Conservation (phyloP, 306 rosid genomes). For the Sophora flavescens region DNA sequence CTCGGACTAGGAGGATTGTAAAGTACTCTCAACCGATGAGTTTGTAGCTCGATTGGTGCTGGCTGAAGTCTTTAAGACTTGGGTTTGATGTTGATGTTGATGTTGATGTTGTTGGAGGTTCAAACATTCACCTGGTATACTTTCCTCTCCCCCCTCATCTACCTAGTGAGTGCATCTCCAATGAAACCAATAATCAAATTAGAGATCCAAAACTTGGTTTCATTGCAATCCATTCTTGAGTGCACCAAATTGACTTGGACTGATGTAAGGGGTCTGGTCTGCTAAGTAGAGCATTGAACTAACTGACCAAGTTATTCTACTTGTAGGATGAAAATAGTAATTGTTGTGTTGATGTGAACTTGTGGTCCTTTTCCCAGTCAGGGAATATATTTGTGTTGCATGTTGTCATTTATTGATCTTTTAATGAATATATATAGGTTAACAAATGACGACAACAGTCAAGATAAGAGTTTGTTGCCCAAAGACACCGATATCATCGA, state of each 20-base stretch:
- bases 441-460: slow-evolving; percentile 65
- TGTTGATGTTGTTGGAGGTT: not conserved
- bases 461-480: slow-evolving; percentile 63
- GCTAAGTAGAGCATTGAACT: not conserved
- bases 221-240: not conserved
- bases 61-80: too few species aligned
- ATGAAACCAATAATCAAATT: too few species aligned
- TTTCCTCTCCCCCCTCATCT: not conserved
- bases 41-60: not conserved
- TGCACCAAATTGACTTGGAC: not conserved
- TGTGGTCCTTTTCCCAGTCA: not conserved
- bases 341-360: not conserved
- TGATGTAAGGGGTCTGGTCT: not conserved
- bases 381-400: slow-evolving; percentile 19
- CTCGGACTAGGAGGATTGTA: not conserved
- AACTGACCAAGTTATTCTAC: not conserved
- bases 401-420: slow-evolving; percentile 26
- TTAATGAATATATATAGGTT: slow-evolving; percentile 53
- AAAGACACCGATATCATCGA: slow-evolving; percentile 66
- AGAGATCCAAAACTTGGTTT: not conserved
- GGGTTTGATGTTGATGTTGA: not conserved
- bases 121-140: not conserved
- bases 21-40: not conserved
- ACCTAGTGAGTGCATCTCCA: not conserved
- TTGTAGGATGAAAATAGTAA: not conserved